These are phyloP conservation scores for Schizonepeta tenuifolia DNA, from an alignment of 257 asterid genomes.

Conservation along the genomic window DNA sequence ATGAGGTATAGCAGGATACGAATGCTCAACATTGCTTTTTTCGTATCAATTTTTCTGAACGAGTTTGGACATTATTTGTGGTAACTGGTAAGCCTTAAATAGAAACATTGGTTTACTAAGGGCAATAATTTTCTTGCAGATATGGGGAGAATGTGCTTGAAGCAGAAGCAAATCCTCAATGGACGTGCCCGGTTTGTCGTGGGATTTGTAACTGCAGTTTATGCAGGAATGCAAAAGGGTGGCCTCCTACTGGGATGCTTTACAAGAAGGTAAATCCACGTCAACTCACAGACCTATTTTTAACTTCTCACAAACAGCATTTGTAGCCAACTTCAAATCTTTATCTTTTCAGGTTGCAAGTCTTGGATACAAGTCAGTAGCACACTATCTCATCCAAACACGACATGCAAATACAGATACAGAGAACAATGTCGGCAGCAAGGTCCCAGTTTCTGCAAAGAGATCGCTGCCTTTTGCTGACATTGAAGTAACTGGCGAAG, in stretches of 20 bases:
- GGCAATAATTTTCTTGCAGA: constrained; percentile 40
- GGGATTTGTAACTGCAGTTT: constrained; percentile 98
- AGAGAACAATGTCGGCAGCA: constrained; percentile 34
- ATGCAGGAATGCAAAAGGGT: constrained; percentile 96
- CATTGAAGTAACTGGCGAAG: constrained; percentile 37
- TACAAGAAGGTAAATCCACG: constrained; percentile 69
- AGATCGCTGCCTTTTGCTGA: constrained; percentile 72
- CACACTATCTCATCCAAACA: constrained; percentile 94
- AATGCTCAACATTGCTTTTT: not conserved
- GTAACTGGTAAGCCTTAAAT: constrained; percentile 9
- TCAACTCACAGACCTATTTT: constrained; percentile 1
- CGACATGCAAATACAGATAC: constrained; percentile 46
- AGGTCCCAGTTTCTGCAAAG: constrained; percentile 62
- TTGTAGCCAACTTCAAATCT: constrained; percentile 1
- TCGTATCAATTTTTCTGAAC: not conserved
- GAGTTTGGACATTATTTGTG: not conserved
- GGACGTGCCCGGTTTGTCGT: constrained; percentile 95
- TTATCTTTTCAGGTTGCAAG: constrained; percentile 51
- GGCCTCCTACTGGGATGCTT: constrained; percentile 87
- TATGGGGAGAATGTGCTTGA: constrained; percentile 96
- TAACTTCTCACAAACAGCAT: not conserved
- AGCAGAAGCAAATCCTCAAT: constrained; percentile 74
- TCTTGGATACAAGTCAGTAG: constrained; percentile 90
- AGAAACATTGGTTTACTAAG: not conserved
- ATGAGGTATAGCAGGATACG: constrained; percentile 66